These are phyloP conservation scores for Pyrus hybrid DNA, from an alignment of 331 rosid species.

Conservation along the genomic window DNA sequence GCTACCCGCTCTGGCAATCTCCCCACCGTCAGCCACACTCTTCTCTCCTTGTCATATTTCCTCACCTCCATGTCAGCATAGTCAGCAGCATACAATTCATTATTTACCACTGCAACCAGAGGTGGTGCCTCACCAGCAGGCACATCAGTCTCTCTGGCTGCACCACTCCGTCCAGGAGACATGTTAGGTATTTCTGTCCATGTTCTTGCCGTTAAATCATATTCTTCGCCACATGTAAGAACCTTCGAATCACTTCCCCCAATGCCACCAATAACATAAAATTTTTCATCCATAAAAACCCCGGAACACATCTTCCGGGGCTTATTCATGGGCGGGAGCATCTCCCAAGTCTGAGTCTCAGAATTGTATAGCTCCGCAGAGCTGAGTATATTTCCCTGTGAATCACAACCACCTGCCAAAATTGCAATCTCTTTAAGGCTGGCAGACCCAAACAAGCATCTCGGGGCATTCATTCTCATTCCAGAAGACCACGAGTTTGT, in stretches of 20 bases:
- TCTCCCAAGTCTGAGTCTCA: constrained; percentile 64
- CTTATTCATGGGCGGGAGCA: constrained; percentile 65
- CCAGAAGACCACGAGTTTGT: constrained; percentile 86
- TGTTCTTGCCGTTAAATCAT: constrained; percentile 46
- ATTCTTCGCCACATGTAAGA: constrained; percentile 85
- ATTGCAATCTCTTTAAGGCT: constrained; percentile 87
- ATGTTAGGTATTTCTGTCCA: constrained; percentile 82
- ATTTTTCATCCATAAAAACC: constrained; percentile 75
- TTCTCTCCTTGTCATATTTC: constrained; percentile 54
- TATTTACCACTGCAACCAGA: constrained; percentile 74
- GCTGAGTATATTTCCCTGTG: constrained; percentile 56
- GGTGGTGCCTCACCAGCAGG: constrained; percentile 89
- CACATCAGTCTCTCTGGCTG: constrained; percentile 38
- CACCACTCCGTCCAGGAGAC: constrained; percentile 67
- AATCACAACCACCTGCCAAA: constrained; percentile 95
- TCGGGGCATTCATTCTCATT: constrained; percentile 73
- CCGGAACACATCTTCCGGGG: constrained; percentile 94
- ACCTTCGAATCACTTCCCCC: constrained; percentile 64
- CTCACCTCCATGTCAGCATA: constrained; percentile 83
- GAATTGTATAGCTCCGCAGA: constrained; percentile 82
- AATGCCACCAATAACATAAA: constrained; percentile 80
- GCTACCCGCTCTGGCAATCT: constrained; percentile 67
- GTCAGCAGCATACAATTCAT: constrained; percentile 79
- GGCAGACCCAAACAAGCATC: constrained; percentile 94
- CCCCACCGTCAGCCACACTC: constrained; percentile 62